Conservation (phyloP, 306 rosid genomes). For the Cucurbita pepo region DNA sequence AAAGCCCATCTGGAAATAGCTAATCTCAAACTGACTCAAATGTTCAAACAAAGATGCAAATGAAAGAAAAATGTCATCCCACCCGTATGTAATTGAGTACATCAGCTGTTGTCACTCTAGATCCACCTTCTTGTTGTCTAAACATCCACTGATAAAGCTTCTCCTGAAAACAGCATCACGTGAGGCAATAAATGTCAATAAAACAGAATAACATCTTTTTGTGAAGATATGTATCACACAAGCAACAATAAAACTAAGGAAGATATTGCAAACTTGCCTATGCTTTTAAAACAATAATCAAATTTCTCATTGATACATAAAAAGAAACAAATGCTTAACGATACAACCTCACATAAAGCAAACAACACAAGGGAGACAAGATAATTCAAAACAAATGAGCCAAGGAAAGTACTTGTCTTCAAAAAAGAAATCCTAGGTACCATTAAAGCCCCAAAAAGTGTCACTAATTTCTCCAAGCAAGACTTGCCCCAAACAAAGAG, state of each 20-base stretch:
- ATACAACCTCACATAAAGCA: background rate
- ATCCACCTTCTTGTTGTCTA: conserved; percentile 74
- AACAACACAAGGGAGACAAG: background rate
- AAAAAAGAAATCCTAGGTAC: too few relatives aligned
- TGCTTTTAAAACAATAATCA: background rate
- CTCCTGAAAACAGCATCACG: conserved; percentile 32
- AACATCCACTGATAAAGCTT: conserved; percentile 69
- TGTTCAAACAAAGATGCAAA: background rate
- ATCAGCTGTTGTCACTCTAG: conserved; percentile 51
- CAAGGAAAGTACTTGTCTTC: too few relatives aligned
- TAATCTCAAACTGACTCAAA: background rate
- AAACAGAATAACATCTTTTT: background rate
- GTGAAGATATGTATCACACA: background rate
- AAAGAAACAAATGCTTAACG: background rate
- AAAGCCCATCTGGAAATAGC: background rate
- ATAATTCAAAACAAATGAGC: too few relatives aligned
- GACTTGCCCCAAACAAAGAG: too few relatives aligned
- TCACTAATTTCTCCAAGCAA: too few relatives aligned
- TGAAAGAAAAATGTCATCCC: background rate
- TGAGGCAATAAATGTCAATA: background rate
- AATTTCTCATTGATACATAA: background rate
- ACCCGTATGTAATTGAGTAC: conserved; percentile 66
- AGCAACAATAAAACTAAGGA: background rate
- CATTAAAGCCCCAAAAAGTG: too few relatives aligned
- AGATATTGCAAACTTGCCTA: background rate